These are phyloP conservation scores for Flagelloscypha sp. DNA, from an alignment of 768 basidiomycete species.

Conservation along the genomic window DNA sequence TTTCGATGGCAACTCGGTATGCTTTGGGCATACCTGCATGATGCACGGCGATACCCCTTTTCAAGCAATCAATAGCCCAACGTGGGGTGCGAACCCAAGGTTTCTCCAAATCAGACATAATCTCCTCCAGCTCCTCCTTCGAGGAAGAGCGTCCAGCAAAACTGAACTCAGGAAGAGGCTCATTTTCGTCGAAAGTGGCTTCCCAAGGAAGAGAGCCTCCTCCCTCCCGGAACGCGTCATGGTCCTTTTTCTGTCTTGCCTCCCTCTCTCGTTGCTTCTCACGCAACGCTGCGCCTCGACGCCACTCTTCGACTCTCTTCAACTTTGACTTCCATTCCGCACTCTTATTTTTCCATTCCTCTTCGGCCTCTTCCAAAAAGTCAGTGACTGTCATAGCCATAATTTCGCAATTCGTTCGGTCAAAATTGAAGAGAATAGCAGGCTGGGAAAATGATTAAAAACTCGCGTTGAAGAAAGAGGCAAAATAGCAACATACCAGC, in stretches of 20 bases:
- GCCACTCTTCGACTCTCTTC: conserved; percentile 43
- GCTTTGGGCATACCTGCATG: conserved; percentile 61
- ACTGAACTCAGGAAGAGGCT: conserved; percentile 52
- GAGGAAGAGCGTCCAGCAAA: conserved; percentile 44
- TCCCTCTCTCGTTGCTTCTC: conserved; percentile 36
- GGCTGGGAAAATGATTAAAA: conserved; percentile 29
- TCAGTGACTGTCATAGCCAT: conserved; percentile 33
- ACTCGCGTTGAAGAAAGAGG: not conserved
- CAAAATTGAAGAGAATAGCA: conserved; percentile 62
- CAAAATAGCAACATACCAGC: conserved; percentile 34
- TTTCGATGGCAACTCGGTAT: conserved; percentile 52
- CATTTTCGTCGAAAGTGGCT: conserved; percentile 46
- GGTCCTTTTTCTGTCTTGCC: conserved; percentile 24
- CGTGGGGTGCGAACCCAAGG: conserved; percentile 23
- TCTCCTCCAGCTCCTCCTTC: conserved; percentile 38
- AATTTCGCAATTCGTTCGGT: conserved; percentile 49
- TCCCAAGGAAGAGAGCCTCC: too few species aligned
- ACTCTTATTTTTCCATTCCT: conserved; percentile 37
- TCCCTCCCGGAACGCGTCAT: conserved; percentile 15
- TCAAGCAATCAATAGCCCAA: conserved; percentile 43
- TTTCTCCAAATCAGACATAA: conserved; percentile 29
- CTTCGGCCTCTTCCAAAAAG: conserved; percentile 35
- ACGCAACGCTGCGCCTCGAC: conserved; percentile 36
- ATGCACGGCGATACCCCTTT: conserved; percentile 60
- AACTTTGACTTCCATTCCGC: conserved; percentile 45